Base-by-base conservation (phyloP, 495 filamentous ascomycete genomes). In the Hyaloscypha finlandica region DNA sequence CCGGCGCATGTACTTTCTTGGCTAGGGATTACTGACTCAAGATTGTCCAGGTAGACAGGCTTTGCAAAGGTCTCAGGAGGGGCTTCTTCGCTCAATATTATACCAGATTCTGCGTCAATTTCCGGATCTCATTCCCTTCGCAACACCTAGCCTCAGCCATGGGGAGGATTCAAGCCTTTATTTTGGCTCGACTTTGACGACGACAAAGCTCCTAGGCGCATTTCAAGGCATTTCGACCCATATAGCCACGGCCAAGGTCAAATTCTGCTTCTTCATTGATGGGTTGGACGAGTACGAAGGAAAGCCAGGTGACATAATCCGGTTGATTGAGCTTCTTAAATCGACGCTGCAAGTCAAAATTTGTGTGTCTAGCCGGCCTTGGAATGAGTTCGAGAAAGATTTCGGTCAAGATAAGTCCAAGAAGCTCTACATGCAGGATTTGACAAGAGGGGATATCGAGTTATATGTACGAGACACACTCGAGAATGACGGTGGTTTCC, bases 361-460 rank as follows among this genome's bases (percentile, higher is more conserved):
- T 5, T 86, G 83, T 64, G 62, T 83, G 5, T 81, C 83, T 14
- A 86, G 84, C 65, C 76, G 83, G 0, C 79, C 81, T 0, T 82
- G 77, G 78, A 77, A 75, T 31, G 70, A 69, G 0, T 84, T 85
- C 61, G 64, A 75, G 25, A 71, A 56, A 16, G 53, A 71, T 0
- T 20, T 29, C 48, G 55, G 35, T 37, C 45, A 64, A 22, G 42
- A 8, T 14, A 54, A 51, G 35, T 53, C 51, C 19, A 35, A 71
- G 52, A 65, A 62, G 56, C 66, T 74, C 39, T 56, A 73, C 56
- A 71, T 25, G 72, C 71, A 14, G 25, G 56, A 31, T 20, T 31
- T 25, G 68, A 73, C 63, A 71, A 71, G 52, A 45, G 58, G 16
- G 14, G 42, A 48, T 12, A 48, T 48, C 42, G 11, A 48, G 16